Percentiles rank a stretch among this genome's conserved stretches.
These are phyloP conservation scores for Fusarium luffae DNA, from an alignment of 2,329 filamentous ascomycete genomes.

Conservation along the genomic window DNA sequence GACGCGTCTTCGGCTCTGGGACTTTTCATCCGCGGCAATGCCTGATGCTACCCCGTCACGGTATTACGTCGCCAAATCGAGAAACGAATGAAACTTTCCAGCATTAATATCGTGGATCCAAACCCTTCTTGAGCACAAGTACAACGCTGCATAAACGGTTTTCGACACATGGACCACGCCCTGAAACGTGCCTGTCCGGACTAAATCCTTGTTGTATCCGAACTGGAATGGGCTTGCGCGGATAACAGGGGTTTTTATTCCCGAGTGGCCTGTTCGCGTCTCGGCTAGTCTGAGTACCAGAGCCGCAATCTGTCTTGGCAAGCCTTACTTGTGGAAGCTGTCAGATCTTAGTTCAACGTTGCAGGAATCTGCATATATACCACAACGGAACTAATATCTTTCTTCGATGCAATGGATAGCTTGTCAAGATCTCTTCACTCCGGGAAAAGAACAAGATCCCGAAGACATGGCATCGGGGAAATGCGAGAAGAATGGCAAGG, in stretches of 20 bases:
- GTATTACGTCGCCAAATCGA: neutral
- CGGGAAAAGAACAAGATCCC: neutral
- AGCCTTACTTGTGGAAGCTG: neutral
- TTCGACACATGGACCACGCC: neutral
- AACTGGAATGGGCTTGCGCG: neutral
- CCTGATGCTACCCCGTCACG: neutral
- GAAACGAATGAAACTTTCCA: neutral
- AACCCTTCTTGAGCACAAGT: neutral
- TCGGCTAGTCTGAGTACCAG: neutral
- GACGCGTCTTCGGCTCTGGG: neutral
- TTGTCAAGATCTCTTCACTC: neutral
- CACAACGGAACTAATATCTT: neutral
- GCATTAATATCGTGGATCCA: neutral
- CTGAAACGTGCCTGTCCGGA: constrained; percentile 9
- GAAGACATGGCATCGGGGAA: neutral
- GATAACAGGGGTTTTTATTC: neutral
- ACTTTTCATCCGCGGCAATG: neutral
- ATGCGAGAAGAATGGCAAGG: neutral
- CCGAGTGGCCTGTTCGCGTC: neutral
- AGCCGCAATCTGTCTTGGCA: constrained; percentile 19
- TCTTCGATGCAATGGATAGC: neutral
- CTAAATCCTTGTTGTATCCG: neutral
- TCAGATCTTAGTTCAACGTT: neutral
- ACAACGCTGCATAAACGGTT: neutral
- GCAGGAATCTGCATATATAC: neutral